A percentile compares a stretch with the other conserved stretches of the same genome.
phyloP scores from a whole-genome alignment of 2,329 filamentous ascomycete genomes.

The Xylariaceae sp. region DNA sequence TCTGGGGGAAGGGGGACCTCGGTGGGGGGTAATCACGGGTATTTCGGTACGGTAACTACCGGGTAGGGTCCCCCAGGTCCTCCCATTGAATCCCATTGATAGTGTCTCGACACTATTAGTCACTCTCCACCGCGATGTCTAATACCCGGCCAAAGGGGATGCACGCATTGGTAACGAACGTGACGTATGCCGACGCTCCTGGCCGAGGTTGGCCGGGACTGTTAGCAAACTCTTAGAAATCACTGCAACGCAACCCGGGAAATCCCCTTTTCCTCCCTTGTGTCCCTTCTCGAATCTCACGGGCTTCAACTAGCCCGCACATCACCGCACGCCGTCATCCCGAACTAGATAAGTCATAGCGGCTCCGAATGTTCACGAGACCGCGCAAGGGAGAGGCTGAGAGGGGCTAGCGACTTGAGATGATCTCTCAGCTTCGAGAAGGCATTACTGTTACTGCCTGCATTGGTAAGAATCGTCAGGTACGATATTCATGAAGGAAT shows the following conservation, averaged over 20 bases:
- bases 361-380: neutral
- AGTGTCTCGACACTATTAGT: slow-evolving; percentile 1
- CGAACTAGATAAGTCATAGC: slow-evolving; percentile 11
- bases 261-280: slow-evolving; percentile 30
- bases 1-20: neutral
- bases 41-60: neutral
- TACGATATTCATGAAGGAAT: too few relatives aligned
- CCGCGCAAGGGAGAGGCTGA: neutral
- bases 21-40: slow-evolving; percentile 2
- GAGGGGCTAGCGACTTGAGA: neutral
- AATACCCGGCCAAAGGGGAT: neutral
- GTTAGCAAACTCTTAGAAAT: slow-evolving; percentile 1
- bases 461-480: too few relatives aligned
- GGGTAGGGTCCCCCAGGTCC: neutral
- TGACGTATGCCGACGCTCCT: slow-evolving; percentile 25
- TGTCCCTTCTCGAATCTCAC: neutral
- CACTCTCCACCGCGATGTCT: slow-evolving; percentile 9
- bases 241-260: slow-evolving; percentile 29
- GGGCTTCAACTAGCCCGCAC: slow-evolving; percentile 6
- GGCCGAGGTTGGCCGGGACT: slow-evolving; percentile 26
- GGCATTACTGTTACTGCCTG: neutral
- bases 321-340: slow-evolving; percentile 5
- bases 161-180: neutral
- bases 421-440: neutral
- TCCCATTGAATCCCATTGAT: neutral